Conservation (phyloP, 306 rosid species). For the Prunus armeniaca region DNA sequence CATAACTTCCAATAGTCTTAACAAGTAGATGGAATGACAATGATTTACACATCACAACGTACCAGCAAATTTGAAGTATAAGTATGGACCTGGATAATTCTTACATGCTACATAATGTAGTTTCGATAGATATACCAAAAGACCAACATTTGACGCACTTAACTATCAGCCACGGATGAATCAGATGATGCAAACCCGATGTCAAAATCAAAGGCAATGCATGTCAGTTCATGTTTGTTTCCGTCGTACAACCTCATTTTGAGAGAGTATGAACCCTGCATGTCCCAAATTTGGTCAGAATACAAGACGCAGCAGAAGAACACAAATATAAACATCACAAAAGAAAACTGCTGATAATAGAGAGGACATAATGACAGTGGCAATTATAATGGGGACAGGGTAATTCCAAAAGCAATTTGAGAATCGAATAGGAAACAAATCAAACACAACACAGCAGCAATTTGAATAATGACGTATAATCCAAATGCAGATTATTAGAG, state of each 20-base stretch:
- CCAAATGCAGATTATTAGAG: background rate
- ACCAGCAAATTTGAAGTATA: conserved; percentile 2
- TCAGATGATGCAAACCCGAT: conserved; percentile 57
- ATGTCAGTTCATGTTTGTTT: conserved; percentile 51
- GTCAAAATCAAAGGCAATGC: conserved; percentile 61
- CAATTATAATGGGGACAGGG: background rate
- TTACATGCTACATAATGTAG: conserved; percentile 19
- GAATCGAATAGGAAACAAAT: background rate
- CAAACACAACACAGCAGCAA: background rate
- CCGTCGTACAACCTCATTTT: conserved; percentile 68
- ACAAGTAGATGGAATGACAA: conserved; percentile 4
- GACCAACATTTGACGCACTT: conserved; percentile 18
- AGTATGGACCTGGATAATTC: background rate
- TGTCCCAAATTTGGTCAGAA: conserved; percentile 24
- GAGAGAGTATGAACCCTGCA: conserved; percentile 75
- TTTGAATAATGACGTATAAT: background rate
- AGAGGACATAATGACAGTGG: background rate
- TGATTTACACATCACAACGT: conserved; percentile 10
- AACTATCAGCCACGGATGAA: conserved; percentile 54
- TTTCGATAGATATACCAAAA: conserved; percentile 13
- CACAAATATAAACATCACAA: background rate
- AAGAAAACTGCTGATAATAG: background rate
- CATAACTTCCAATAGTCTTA: background rate
- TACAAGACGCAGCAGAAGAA: background rate
- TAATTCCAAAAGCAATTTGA: background rate